Conservation (phyloP, 768 basidiomycete genomes). For the Boletus barrowsii region DNA sequence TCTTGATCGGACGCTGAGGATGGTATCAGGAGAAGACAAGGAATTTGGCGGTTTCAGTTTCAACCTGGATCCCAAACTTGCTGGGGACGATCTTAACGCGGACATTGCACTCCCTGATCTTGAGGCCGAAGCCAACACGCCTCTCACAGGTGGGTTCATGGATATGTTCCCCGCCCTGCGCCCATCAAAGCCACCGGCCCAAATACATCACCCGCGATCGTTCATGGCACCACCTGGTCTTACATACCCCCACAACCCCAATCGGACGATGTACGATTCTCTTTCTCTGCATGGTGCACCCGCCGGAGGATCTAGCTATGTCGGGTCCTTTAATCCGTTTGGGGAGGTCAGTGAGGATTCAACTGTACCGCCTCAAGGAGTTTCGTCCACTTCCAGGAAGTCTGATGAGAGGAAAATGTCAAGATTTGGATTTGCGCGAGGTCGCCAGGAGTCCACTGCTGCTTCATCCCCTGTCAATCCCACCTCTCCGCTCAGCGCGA, state of each 20-base stretch:
- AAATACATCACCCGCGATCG: slow-evolving; percentile 26
- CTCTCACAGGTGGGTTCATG: slow-evolving; percentile 63
- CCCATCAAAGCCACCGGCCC: slow-evolving; percentile 22
- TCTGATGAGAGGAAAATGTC: slow-evolving; percentile 62
- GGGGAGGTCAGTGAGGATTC: slow-evolving; percentile 55
- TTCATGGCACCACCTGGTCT: slow-evolving; percentile 54
- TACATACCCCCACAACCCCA: slow-evolving; percentile 44
- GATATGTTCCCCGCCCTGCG: slow-evolving; percentile 70
- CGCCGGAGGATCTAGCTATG: slow-evolving; percentile 50
- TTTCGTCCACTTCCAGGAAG: slow-evolving; percentile 32
- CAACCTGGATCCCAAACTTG: slow-evolving; percentile 78
- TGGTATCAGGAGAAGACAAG: slow-evolving; percentile 59
- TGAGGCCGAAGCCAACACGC: slow-evolving; percentile 42
- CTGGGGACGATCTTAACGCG: slow-evolving; percentile 40
- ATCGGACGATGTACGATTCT: slow-evolving; percentile 57
- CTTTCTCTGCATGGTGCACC: slow-evolving; percentile 38
- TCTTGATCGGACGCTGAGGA: slow-evolving; percentile 79
- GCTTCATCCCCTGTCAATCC: slow-evolving; percentile 59
- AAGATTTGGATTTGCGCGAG: slow-evolving; percentile 77
- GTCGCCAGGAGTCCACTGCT: slow-evolving; percentile 56
- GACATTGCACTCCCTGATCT: slow-evolving; percentile 48
- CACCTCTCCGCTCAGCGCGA: slow-evolving; percentile 52
- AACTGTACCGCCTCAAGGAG: slow-evolving; percentile 26
- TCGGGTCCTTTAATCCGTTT: slow-evolving; percentile 81
- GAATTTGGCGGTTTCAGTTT: slow-evolving; percentile 77